These are phyloP conservation scores for Penicillium argentinense DNA, from an alignment of 495 filamentous ascomycete genomes.

Conservation along the genomic window DNA sequence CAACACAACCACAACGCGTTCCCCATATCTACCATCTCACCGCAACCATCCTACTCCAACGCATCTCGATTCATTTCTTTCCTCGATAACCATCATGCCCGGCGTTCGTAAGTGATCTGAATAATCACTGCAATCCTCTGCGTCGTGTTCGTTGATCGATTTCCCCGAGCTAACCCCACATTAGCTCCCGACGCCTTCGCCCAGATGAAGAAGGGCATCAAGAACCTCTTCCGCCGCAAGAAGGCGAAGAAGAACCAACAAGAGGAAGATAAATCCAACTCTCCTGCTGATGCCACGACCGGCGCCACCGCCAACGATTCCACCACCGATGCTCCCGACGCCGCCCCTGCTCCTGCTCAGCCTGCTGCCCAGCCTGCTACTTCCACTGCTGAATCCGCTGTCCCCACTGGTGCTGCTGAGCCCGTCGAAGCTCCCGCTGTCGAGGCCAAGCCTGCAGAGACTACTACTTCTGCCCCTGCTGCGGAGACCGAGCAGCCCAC, in stretches of 20 bases:
- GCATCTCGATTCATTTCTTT: background rate
- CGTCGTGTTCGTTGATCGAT: too few species aligned
- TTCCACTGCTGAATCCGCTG: background rate
- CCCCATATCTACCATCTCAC: too few species aligned
- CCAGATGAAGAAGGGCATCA: conserved; percentile 33
- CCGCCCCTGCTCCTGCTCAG: conserved; percentile 1
- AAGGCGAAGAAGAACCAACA: conserved; percentile 13
- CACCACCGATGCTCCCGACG: background rate
- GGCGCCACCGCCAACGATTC: conserved; percentile 1
- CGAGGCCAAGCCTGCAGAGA: conserved; percentile 6
- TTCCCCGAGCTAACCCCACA: conserved; percentile 9
- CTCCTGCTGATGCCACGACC: conserved; percentile 5
- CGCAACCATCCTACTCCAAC: too few species aligned
- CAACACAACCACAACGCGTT: too few species aligned
- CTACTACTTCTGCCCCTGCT: background rate
- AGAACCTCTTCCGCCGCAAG: conserved; percentile 28
- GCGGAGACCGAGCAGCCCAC: conserved; percentile 9
- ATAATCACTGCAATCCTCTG: too few species aligned
- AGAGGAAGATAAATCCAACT: conserved; percentile 7
- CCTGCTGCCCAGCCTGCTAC: conserved; percentile 5
- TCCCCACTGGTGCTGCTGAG: too few species aligned
- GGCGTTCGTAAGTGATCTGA: conserved; percentile 25
- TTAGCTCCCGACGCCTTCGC: conserved; percentile 21
- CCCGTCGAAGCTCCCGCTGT: too few species aligned
- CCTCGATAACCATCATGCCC: conserved; percentile 13